Evolutionary conservation across 179 eudicot genomes (phyloP).

Genomic region (Amaranthus tricolor): DNA sequence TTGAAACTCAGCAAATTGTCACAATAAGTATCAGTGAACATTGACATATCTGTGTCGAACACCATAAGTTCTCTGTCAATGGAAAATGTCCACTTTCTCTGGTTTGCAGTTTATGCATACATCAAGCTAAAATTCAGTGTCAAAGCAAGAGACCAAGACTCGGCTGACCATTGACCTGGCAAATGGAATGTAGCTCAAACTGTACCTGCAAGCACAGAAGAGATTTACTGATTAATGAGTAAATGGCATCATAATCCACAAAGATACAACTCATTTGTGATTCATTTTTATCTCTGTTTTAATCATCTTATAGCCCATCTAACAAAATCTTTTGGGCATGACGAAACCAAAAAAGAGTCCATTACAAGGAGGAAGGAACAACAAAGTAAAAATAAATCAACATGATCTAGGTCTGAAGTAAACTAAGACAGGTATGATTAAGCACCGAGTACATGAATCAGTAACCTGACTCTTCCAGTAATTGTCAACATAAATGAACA

Average conservation of each 20-base stretch:
- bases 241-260: not conserved
- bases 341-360: not conserved
- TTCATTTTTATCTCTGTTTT: not conserved
- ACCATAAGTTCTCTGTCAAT: not conserved
- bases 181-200: slow-evolving; percentile 92
- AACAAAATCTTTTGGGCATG: not conserved
- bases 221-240: not conserved
- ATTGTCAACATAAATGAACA: not conserved
- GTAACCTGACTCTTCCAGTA: not conserved
- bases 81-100: not conserved
- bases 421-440: not conserved
- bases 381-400: not conserved
- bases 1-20: not conserved
- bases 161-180: slow-evolving; percentile 90
- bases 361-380: too few relatives aligned
- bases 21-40: not conserved
- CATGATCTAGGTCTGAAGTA: too few relatives aligned
- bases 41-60: not conserved
- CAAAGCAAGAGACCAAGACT: slow-evolving; percentile 72
- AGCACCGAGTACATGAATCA: not conserved
- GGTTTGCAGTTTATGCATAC: not conserved
- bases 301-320: not conserved
- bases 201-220: slow-evolving; percentile 59
- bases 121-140: slow-evolving; percentile 48
- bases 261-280: not conserved